These are phyloP conservation scores for Aotearoamyces nothofagi DNA, from an alignment of 2,329 filamentous ascomycete genomes.

Conservation along the genomic window DNA sequence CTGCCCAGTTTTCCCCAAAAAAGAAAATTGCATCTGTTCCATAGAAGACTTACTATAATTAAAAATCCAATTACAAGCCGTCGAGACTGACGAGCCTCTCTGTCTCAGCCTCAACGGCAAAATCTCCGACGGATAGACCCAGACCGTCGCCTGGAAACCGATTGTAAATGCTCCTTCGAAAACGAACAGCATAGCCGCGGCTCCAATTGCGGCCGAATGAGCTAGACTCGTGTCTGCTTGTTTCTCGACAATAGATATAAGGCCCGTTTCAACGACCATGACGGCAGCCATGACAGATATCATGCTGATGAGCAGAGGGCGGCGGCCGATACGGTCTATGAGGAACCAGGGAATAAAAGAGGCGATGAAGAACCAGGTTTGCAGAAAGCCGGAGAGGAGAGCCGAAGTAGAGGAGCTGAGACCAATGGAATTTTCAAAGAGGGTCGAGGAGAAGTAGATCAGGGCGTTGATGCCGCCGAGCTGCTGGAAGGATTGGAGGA, in stretches of 20 bases:
- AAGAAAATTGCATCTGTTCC: no score
- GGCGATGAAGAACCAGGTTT: conserved; percentile 26
- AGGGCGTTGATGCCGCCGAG: conserved; percentile 23
- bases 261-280: conserved; percentile 24
- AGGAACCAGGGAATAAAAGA: conserved; percentile 20
- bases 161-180: conserved; percentile 46
- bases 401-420: conserved; percentile 26
- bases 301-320: conserved; percentile 46
- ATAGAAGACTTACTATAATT: no score
- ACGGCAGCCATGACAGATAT: conserved; percentile 25
- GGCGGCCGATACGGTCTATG: conserved; percentile 38
- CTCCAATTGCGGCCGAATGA: conserved; percentile 21
- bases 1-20: no score
- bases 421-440: conserved; percentile 28
- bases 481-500: conserved; percentile 34
- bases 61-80: conserved; percentile 32
- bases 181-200: conserved; percentile 37
- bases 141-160: conserved; percentile 43
- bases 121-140: conserved; percentile 45
- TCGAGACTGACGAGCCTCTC: conserved; percentile 45
- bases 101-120: conserved; percentile 41
- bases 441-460: conserved; percentile 27
- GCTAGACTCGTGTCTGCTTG: conserved; percentile 18
- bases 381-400: conserved; percentile 31
- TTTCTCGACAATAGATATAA: conserved; percentile 24